Evolutionary conservation across 2,329 filamentous ascomycete species (phyloP).

Genomic region (Fulvia fulva): DNA sequence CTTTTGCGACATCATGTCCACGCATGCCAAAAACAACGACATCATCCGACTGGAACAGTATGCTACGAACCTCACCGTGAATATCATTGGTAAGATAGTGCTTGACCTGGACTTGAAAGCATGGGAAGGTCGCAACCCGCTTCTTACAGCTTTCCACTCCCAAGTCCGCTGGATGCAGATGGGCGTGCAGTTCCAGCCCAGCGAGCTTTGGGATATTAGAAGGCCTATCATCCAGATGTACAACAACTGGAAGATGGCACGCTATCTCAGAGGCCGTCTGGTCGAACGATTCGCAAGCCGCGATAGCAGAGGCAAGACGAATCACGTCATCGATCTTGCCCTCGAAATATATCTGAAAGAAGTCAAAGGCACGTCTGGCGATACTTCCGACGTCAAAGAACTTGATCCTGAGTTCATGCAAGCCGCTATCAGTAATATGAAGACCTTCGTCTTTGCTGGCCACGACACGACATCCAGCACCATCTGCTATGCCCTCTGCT

Average conservation of each 20-base stretch:
- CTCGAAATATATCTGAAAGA: slow-evolving; percentile 39
- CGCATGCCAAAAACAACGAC: slow-evolving; percentile 34
- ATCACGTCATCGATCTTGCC: slow-evolving; percentile 35
- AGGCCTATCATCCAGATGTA: slow-evolving; percentile 33
- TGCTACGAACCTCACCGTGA: slow-evolving; percentile 39
- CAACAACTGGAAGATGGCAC: slow-evolving; percentile 36
- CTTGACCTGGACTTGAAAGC: slow-evolving; percentile 38
- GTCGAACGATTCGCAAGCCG: slow-evolving; percentile 37
- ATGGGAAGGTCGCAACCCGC: slow-evolving; percentile 33
- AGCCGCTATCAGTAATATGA: slow-evolving; percentile 36
- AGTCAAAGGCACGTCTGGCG: slow-evolving; percentile 28
- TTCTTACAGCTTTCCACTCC: slow-evolving; percentile 36
- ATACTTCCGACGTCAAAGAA: slow-evolving; percentile 23
- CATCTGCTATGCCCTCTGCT: slow-evolving; percentile 39
- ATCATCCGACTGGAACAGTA: slow-evolving; percentile 41
- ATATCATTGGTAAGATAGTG: slow-evolving; percentile 42
- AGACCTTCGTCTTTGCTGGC: slow-evolving; percentile 42
- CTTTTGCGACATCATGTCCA: slow-evolving; percentile 34
- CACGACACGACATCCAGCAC: slow-evolving; percentile 41
- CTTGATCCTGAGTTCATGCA: slow-evolving; percentile 37
- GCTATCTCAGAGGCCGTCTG: slow-evolving; percentile 34
- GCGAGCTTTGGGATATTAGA: slow-evolving; percentile 36
- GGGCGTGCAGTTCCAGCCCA: slow-evolving; percentile 35
- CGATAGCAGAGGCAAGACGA: slow-evolving; percentile 30
- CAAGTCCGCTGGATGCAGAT: slow-evolving; percentile 35